A percentile compares a stretch with the other conserved stretches of the same genome.
Conservation (phyloP, 2,329 filamentous ascomycete species). For the Hymenoscyphus salicellus region DNA sequence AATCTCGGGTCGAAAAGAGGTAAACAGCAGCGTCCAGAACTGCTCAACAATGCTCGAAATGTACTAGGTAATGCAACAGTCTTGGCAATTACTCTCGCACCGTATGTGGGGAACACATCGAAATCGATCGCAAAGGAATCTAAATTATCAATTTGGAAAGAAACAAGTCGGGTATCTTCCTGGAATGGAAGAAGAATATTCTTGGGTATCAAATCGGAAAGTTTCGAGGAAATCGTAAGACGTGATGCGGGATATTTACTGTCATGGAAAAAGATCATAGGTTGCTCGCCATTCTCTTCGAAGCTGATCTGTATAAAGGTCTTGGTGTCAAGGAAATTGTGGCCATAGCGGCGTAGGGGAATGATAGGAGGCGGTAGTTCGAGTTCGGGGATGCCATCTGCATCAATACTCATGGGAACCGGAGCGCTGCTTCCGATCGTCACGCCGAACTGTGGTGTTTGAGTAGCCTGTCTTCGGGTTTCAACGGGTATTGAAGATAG, state of each 20-base stretch:
- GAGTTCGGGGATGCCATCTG: constrained; percentile 85
- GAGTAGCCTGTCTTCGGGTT: constrained; percentile 20
- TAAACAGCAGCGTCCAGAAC: constrained; percentile 75
- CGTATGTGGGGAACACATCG: constrained; percentile 95
- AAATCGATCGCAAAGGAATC: constrained; percentile 94
- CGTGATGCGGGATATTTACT: constrained; percentile 94
- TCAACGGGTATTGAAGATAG: constrained; percentile 54
- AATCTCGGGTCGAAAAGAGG: constrained; percentile 91
- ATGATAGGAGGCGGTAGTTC: constrained; percentile 95
- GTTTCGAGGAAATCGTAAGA: constrained; percentile 93
- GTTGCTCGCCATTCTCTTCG: constrained; percentile 68
- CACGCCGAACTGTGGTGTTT: constrained; percentile 36
- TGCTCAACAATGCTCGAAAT: constrained; percentile 73
- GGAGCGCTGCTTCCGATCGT: constrained; percentile 40
- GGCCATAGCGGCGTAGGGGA: constrained; percentile 86
- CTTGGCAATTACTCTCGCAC: constrained; percentile 94
- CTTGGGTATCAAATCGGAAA: constrained; percentile 91
- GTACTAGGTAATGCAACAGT: constrained; percentile 86
- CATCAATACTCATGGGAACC: constrained; percentile 66
- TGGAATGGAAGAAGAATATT: constrained; percentile 95
- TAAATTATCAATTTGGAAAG: constrained; percentile 92
- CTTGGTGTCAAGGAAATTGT: constrained; percentile 98
- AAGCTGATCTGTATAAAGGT: constrained; percentile 93
- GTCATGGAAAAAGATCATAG: constrained; percentile 93
- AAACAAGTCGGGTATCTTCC: constrained; percentile 89